Base-by-base conservation (phyloP, 106 monocot genomes). In the Acorus calamus region DNA sequence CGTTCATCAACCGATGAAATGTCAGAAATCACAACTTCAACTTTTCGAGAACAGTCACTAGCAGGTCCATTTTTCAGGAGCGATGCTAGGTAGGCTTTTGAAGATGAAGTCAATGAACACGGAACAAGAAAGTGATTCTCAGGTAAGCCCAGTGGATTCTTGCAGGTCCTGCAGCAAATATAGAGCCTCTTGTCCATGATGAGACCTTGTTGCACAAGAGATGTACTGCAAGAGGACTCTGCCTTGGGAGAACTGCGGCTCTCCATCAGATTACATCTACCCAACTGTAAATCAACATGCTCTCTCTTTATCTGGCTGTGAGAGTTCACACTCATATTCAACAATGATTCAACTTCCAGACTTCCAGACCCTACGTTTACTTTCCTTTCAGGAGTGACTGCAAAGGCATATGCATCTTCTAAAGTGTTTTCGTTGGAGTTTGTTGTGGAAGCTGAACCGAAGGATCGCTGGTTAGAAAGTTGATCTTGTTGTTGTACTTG, bases 261-360 rank as follows among this genome's bases (percentile, higher is more conserved):
- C 7, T 55, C 53, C 41, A 59, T 71, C 48, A 50, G 70, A 56
- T 70, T 60, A 76, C 64, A 67, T 45, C 69, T 14, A 69, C 4
- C 56, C 14, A 71, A 60, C 2, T 72, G 72, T n/a, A 68, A 63
- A 53, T 55, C 55, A 5, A 62, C 44, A 13, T 62, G 44, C 65
- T 71, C 91, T 72, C 76, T 87, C 74, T 72, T 85, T 77, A 85
- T 92, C 55, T 81, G 74, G 46, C 60, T 64, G 67, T 70, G 76
- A 52, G 87, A 88, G 72, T 80, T 88, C 9, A 88, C 83, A 68
- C 98, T 88, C 49, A 14, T 75, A 64, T 57, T 79, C 6, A 78
- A 78, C 53, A 59, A 69, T 67, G 69, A 71, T 64, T 87, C 84
- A 3, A 61, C 51, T 68, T 84, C 89, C 48, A 65, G 53, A 60